phyloP scores from a whole-genome alignment of 148 eudicot species.

The Rhododendron griersonianum region DNA sequence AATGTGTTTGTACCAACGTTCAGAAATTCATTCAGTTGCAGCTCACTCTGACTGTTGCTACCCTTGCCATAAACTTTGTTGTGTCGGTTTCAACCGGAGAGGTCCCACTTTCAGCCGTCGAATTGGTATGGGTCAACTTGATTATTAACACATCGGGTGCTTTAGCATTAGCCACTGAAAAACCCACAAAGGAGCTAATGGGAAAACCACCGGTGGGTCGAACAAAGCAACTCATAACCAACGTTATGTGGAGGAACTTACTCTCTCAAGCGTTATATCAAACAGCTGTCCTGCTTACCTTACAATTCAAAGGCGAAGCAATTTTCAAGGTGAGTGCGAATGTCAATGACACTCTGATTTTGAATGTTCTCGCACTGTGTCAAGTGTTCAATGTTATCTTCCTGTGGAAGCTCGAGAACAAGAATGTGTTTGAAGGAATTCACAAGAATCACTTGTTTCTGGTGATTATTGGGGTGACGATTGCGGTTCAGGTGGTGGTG shows the following conservation, averaged over 20 bases:
- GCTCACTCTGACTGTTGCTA: slow-evolving; percentile 9
- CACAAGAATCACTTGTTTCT: slow-evolving; percentile 10
- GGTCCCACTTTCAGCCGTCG: slow-evolving; percentile 13
- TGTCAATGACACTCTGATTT: slow-evolving; percentile 18
- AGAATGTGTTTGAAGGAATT: slow-evolving; percentile 18
- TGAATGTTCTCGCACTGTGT: slow-evolving; percentile 15
- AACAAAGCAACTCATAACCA: slow-evolving; percentile 11
- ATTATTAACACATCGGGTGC: slow-evolving; percentile 20
- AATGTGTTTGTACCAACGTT: slow-evolving; percentile 3
- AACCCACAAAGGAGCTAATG: slow-evolving; percentile 18
- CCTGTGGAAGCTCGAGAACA: slow-evolving; percentile 19
- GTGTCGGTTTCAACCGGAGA: slow-evolving; percentile 11
- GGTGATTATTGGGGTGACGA: slow-evolving; percentile 8
- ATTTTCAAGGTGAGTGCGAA: slow-evolving; percentile 4
- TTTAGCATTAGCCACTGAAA: slow-evolving; percentile 10
- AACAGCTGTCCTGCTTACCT: background rate
- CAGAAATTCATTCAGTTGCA: slow-evolving; percentile 17
- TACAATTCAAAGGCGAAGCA: slow-evolving; percentile 13
- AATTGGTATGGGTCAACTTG: slow-evolving; percentile 19
- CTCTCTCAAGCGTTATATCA: background rate
- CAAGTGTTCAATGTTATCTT: slow-evolving; percentile 13
- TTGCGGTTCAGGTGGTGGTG: slow-evolving; percentile 18
- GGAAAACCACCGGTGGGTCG: slow-evolving; percentile 12
- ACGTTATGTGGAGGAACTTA: slow-evolving; percentile 20
- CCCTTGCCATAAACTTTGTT: slow-evolving; percentile 9